Conservation (phyloP, 495 filamentous ascomycete species). For the Neurospora sp. region DNA sequence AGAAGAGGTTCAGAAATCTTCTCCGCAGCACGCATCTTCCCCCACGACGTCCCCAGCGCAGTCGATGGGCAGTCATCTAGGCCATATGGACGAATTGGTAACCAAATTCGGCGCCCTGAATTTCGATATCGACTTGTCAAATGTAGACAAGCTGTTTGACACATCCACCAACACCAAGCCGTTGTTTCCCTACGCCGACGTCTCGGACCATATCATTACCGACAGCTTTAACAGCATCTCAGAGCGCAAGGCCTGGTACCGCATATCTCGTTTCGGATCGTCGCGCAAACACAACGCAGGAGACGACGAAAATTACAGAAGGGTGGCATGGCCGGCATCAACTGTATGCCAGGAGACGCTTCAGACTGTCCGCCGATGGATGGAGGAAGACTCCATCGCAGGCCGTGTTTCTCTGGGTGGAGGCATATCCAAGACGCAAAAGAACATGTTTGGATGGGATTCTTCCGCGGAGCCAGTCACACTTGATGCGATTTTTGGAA, state of each 20-base stretch:
- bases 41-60: neutral
- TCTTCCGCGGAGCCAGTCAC: constrained; percentile 36
- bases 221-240: constrained; percentile 41
- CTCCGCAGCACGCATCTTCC: neutral
- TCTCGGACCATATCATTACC: constrained; percentile 28
- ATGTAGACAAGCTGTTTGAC: constrained; percentile 36
- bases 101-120: constrained; percentile 23
- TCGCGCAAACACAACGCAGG: constrained; percentile 44
- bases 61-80: neutral
- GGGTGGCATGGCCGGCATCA: constrained; percentile 44
- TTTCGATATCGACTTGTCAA: constrained; percentile 31
- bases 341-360: constrained; percentile 40
- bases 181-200: constrained; percentile 1
- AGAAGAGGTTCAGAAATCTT: neutral
- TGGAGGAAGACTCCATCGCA: constrained; percentile 46
- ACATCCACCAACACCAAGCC: neutral
- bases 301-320: constrained; percentile 48
- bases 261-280: constrained; percentile 46
- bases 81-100: constrained; percentile 5
- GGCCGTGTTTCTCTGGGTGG: constrained; percentile 39
- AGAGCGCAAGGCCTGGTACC: constrained; percentile 55
- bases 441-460: constrained; percentile 46
- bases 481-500: constrained; percentile 35
- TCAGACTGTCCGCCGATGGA: constrained; percentile 49
- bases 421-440: constrained; percentile 29